Conservation (phyloP, 73 alveolate genomes). For the Loxodes magnus region DNA sequence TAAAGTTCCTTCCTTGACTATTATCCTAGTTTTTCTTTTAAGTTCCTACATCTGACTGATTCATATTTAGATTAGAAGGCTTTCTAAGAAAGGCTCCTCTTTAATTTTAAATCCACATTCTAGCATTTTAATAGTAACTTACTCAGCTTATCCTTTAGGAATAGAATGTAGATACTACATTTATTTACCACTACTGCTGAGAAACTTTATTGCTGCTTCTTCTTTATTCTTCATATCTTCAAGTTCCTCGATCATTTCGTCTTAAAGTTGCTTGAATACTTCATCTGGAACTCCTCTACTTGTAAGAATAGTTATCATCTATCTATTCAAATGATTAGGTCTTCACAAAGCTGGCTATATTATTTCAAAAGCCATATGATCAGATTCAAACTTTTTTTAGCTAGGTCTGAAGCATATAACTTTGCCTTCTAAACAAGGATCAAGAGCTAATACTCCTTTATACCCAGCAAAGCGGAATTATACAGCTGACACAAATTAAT, state of each 20-base stretch:
- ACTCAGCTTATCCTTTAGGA: background rate
- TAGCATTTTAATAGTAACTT: background rate
- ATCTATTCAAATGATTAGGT: slow-evolving; percentile 3
- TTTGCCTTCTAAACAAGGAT: slow-evolving; percentile 12
- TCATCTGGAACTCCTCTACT: slow-evolving; percentile 4
- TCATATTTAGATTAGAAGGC: background rate
- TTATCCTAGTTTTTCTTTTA: slow-evolving; percentile 45
- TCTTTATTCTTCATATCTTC: background rate
- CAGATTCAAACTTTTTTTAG: background rate
- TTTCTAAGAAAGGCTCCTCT: background rate
- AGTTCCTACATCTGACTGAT: background rate
- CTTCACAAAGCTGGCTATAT: background rate
- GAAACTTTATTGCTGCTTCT: background rate
- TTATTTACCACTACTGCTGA: too few species aligned
- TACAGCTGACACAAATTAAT: background rate
- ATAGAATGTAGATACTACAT: too few species aligned
- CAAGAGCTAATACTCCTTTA: slow-evolving; percentile 8
- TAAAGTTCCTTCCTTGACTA: slow-evolving; percentile 37
- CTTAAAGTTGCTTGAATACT: slow-evolving; percentile 5
- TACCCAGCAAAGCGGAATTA: slow-evolving; percentile 6
- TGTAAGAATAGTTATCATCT: background rate
- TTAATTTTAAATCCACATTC: background rate
- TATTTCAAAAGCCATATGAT: background rate
- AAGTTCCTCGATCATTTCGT: background rate
- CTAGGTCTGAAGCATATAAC: slow-evolving; percentile 2